Evolutionary conservation across 2,329 filamentous ascomycete genomes (phyloP).

Genomic region (Coniochaeta sp.): DNA sequence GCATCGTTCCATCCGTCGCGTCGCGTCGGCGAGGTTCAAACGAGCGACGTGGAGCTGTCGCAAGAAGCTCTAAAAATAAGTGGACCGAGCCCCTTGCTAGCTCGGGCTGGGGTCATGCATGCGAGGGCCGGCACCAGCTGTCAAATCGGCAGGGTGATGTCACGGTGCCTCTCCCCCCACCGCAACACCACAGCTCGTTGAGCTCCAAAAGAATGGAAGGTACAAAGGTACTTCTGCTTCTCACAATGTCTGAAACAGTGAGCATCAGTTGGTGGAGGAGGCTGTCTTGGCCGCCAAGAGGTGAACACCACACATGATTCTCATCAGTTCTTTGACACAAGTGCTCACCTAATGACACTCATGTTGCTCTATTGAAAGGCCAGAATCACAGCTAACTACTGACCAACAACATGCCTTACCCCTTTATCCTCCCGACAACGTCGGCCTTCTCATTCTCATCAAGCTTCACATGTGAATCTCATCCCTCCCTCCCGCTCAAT

Average conservation of each 20-base stretch:
- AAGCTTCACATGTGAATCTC: constrained; percentile 70
- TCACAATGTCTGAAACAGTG: background rate
- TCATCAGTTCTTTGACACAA: too few species aligned
- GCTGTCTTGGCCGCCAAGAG: background rate
- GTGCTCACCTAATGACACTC: too few species aligned
- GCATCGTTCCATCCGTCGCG: too few species aligned
- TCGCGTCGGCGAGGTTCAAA: constrained; percentile 1
- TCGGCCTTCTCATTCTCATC: constrained; percentile 77
- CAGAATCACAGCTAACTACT: too few species aligned
- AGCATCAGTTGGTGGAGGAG: background rate
- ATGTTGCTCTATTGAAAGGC: too few species aligned
- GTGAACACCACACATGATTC: background rate
- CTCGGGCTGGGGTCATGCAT: constrained; percentile 3
- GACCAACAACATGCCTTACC: constrained; percentile 98
- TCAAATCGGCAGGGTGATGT: background rate
- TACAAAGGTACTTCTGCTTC: background rate
- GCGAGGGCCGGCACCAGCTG: constrained; percentile 13
- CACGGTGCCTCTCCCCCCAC: too few species aligned
- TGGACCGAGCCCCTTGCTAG: too few species aligned
- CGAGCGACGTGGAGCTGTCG: background rate
- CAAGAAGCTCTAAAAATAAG: background rate
- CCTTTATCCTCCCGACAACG: constrained; percentile 82
- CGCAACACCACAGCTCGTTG: too few species aligned
- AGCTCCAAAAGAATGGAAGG: too few species aligned
- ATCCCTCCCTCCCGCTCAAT: constrained; percentile 79